These are phyloP conservation scores for Solanum etuberosum DNA, from an alignment of 257 asterid genomes.

Conservation along the genomic window DNA sequence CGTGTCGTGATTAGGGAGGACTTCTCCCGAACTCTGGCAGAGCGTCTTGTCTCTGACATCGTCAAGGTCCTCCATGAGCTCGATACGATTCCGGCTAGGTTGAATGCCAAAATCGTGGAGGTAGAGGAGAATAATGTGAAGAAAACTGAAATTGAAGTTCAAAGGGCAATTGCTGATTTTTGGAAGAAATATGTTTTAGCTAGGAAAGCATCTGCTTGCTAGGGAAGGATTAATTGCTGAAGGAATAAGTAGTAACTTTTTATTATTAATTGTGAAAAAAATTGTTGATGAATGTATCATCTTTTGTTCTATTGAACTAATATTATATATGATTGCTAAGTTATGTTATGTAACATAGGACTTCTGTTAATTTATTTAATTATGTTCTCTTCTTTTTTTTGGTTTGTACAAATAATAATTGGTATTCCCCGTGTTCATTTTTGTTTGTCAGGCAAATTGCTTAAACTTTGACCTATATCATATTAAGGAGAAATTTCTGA, in stretches of 20 bases:
- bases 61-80: conserved; percentile 14
- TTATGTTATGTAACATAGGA: background rate
- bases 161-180: conserved; percentile 9
- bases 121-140: background rate
- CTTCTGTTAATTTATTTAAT: background rate
- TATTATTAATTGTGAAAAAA: background rate
- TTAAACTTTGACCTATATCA: background rate
- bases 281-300: background rate
- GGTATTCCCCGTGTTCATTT: background rate
- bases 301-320: background rate
- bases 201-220: conserved; percentile 6
- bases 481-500: too few relatives aligned
- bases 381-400: background rate
- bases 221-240: background rate
- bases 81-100: conserved; percentile 5
- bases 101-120: background rate
- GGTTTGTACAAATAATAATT: background rate
- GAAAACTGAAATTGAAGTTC: conserved; percentile 11
- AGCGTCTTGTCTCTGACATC: conserved; percentile 15
- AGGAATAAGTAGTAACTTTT: background rate
- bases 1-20: conserved; percentile 23
- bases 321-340: background rate
- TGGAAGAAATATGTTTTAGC: conserved; percentile 22
- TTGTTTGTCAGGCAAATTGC: background rate
- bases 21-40: conserved; percentile 16